These are phyloP conservation scores for Aureobasidium pullulans DNA, from an alignment of 2,329 filamentous ascomycete genomes.

Conservation along the genomic window DNA sequence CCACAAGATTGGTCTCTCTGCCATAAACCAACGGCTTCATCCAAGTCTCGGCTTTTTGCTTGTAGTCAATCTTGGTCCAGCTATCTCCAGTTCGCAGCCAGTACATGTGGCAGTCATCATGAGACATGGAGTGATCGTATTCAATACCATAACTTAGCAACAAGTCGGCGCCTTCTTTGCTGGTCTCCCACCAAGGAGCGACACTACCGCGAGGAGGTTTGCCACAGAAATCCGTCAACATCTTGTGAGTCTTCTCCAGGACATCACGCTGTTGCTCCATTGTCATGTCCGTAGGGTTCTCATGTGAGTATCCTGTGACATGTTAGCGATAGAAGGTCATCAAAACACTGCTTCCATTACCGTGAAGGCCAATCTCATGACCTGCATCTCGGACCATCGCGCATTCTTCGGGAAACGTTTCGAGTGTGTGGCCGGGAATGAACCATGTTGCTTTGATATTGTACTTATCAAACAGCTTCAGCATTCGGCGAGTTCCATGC, in stretches of 20 bases:
- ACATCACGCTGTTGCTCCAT: constrained; percentile 67
- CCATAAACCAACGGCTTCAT: constrained; percentile 58
- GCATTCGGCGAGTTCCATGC: constrained; percentile 52
- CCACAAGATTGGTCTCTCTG: constrained; percentile 50
- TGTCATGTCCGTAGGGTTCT: constrained; percentile 64
- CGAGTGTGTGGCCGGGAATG: constrained; percentile 54
- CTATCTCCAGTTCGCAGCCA: constrained; percentile 52
- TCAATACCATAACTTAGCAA: constrained; percentile 59
- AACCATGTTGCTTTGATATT: constrained; percentile 61
- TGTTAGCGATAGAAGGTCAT: too few species aligned
- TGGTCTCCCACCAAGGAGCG: constrained; percentile 66
- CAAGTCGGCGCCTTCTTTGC: constrained; percentile 58
- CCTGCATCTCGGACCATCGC: constrained; percentile 52
- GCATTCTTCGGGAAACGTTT: constrained; percentile 59
- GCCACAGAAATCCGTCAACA: constrained; percentile 60
- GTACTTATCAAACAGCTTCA: constrained; percentile 64
- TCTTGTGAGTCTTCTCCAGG: constrained; percentile 61
- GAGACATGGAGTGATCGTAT: constrained; percentile 60
- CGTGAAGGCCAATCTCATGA: constrained; percentile 60
- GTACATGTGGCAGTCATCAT: constrained; percentile 56
- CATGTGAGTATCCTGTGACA: constrained; percentile 50
- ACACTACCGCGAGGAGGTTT: constrained; percentile 64
- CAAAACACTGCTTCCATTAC: too few species aligned
- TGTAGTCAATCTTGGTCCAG: constrained; percentile 62
- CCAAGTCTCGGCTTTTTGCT: constrained; percentile 52